Base-by-base conservation (phyloP, 2,329 filamentous ascomycete genomes). In the Chlorencoelia australis region DNA sequence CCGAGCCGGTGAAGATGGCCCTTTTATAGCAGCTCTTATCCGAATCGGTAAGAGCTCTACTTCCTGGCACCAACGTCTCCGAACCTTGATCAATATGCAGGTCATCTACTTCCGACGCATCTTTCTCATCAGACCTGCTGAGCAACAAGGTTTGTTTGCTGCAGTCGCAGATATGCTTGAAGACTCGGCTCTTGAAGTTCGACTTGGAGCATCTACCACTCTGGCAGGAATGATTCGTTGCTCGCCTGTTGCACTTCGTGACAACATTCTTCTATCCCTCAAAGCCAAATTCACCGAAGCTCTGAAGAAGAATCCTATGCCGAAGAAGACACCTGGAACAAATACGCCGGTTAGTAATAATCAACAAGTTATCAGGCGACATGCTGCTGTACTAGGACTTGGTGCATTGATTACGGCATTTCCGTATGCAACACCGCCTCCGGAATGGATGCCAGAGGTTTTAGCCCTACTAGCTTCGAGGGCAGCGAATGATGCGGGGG, bases 211-310 rank as follows among this genome's bases (percentile, higher is more conserved):
- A n/a, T 82, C 84, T 4, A 82, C 85, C 1, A 98, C 91, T 1
- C 68, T 98, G 3, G 89, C 88, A 1, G 93, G 91, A 48, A 98
- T 98, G 91, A 93, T 98, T 48, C 80, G 91, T 38, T 98, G 91
- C 66, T 96, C 89, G 3, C 88, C 91, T 0, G 69, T 78, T 18
- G 72, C 65, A 1, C 78, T 95, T 41, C 86, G 91, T 18, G 77
- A 82, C 39, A 75, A 77, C 19, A 82, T 88, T 52, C 82, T 98
- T 42, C 61, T 71, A 30, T 68, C 78, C 16, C 72, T 96, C 26
- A 86, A 86, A 57, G 67, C 71, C 36, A 77, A 84, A 29, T 98
- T 96, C 63, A 82, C 84, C 33, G 68, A 71, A 20, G 73, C 83
- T 50, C 70, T 98, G n/a, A 63, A 67, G 41, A 74, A 79, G 38